Base-by-base conservation (phyloP, 164 flowering plant genomes). In the Nelumbo lutea region DNA sequence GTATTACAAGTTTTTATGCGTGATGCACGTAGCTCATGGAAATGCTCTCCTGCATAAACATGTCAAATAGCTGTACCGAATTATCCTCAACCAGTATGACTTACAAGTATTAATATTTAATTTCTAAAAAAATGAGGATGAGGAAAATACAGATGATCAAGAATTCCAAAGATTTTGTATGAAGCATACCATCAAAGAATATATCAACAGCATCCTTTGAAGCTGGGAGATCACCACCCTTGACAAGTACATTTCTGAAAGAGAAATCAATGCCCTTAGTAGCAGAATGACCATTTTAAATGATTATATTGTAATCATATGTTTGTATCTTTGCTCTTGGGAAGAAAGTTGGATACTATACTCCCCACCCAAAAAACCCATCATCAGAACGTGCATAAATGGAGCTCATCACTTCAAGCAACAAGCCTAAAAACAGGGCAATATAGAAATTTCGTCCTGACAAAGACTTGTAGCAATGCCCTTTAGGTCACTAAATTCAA, bases 151-250 rank as follows among this genome's bases (percentile, higher is more conserved):
- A 7, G 9, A 27, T 6, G 39, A 68, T 61, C 10, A 58, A 40
- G 60, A 55, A 65, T 59, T 64, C 15, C 51, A 68, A 59, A 14
- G 45, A 72, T 27, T 27, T 27, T 68, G 42, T n/a, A 47, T 14
- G 51, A 62, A 41, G 40, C 73, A 61, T 82, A 95, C 98, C 99
- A 80, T 92, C 91, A 83, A 81, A 95, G 67, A 89, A 85, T 68
- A 95, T 73, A 80, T 95, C 99, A 73, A 95, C 76, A 66, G 98
- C 96, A 82, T 95, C 97, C 39, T 68, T 73, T 61, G 93, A 79
- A 68, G 79, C 83, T 15, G 94, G 93, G 53, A 95, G 97, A 68
- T 95, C 90, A 62, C 99, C 97, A 72, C 99, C 99, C 78, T 95
- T 92, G 67, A 95, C 86, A 64, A 92, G 97, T 61, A 95, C 98